phyloP scores from a whole-genome alignment of 108 stramenopile species.

The Nitzschia putrida region DNA sequence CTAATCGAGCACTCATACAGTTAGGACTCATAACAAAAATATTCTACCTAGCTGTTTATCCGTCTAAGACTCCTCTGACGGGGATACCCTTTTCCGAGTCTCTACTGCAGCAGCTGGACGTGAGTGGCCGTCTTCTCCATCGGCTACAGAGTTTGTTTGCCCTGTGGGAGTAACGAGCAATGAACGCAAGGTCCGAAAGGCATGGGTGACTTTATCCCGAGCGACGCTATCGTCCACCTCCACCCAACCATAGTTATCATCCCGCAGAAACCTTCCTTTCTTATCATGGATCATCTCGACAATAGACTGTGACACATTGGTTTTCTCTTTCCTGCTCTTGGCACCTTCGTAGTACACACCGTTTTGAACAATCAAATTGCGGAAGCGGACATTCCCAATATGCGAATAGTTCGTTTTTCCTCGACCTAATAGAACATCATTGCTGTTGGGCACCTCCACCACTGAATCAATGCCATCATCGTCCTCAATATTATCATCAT shows the following conservation, averaged over 20 bases:
- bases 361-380: constrained; percentile 9
- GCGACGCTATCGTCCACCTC: constrained; percentile 32
- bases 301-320: constrained; percentile 14
- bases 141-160: no score
- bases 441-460: constrained; percentile 13
- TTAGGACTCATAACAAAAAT: no score
- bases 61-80: no score
- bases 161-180: no score
- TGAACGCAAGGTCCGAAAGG: constrained; percentile 39
- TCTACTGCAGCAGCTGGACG: no score
- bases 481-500: no score
- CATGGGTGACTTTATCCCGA: no score
- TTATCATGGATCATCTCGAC: constrained; percentile 22
- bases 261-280: constrained; percentile 36
- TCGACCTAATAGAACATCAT: constrained; percentile 33
- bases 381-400: constrained; percentile 25
- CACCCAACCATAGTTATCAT: constrained; percentile 31
- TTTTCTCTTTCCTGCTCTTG: constrained; percentile 1
- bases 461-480: no score
- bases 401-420: constrained; percentile 26
- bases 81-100: no score
- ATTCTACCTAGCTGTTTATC: no score
- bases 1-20: no score
- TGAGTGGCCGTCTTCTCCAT: no score
- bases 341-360: neutral